A percentile compares a stretch with the other conserved stretches of the same genome.
Conservation (phyloP, 306 rosid genomes). For the Ochetophila trinervis region DNA sequence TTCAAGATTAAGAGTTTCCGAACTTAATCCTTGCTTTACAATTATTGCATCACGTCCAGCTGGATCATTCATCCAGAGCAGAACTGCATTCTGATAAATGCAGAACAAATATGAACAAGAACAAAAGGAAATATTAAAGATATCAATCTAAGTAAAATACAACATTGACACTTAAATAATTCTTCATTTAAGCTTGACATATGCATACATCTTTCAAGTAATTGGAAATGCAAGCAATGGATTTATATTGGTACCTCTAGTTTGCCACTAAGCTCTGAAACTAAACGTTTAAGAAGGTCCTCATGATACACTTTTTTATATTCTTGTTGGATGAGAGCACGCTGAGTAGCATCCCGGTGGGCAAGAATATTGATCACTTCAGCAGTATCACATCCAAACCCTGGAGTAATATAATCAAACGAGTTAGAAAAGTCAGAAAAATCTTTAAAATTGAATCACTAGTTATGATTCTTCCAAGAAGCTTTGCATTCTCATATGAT, state of each 20-base stretch:
- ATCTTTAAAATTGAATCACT: background rate
- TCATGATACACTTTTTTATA: conserved; percentile 52
- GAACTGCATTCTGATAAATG: conserved; percentile 46
- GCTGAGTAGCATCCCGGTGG: conserved; percentile 72
- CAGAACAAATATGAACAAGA: background rate
- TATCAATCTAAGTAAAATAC: background rate
- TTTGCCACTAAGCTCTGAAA: conserved; percentile 66
- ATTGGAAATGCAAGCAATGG: background rate
- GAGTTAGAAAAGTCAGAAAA: background rate
- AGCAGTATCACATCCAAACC: conserved; percentile 72
- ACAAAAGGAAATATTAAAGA: background rate
- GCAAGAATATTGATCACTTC: conserved; percentile 68
- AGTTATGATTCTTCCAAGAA: too few species aligned
- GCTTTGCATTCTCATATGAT: too few species aligned
- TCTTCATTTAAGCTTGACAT: background rate
- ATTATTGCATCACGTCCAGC: conserved; percentile 65
- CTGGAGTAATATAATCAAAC: conserved; percentile 14
- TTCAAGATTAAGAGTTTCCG: conserved; percentile 23
- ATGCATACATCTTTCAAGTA: background rate
- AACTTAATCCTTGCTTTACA: conserved; percentile 35
- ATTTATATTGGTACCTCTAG: conserved; percentile 43
- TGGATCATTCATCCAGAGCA: conserved; percentile 86
- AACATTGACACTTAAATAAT: background rate
- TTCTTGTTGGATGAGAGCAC: conserved; percentile 71
- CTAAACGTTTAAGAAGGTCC: conserved; percentile 61